These are phyloP conservation scores for Ophiosphaerella korrae DNA, from an alignment of 2,329 filamentous ascomycete species.

Conservation along the genomic window DNA sequence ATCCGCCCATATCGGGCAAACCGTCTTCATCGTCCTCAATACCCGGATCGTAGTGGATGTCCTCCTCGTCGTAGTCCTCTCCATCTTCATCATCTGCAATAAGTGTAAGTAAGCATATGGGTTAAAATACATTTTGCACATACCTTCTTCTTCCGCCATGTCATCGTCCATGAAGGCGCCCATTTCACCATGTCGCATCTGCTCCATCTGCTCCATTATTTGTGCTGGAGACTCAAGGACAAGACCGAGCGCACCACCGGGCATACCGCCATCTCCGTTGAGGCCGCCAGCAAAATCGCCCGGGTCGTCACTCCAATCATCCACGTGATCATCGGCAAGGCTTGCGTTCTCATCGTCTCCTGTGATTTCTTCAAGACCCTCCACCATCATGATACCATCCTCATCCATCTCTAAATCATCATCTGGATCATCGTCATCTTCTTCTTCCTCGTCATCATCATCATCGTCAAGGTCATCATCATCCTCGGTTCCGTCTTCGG, in stretches of 20 bases:
- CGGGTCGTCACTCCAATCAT: constrained; percentile 54
- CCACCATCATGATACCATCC: constrained; percentile 47
- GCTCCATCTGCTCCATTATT: constrained; percentile 46
- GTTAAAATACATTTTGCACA: constrained; percentile 45
- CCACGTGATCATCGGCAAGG: constrained; percentile 47
- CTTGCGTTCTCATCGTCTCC: constrained; percentile 56
- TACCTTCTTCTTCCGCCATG: constrained; percentile 60
- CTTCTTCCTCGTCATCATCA: constrained; percentile 43
- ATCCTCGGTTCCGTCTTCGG: constrained; percentile 59
- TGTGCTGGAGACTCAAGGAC: constrained; percentile 46
- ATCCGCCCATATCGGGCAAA: constrained; percentile 52
- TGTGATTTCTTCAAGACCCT: constrained; percentile 52
- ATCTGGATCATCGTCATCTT: constrained; percentile 54
- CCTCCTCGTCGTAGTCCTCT: constrained; percentile 71
- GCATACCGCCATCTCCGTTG: constrained; percentile 61
- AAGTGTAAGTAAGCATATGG: constrained; percentile 40
- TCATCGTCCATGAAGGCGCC: constrained; percentile 63
- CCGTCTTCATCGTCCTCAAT: constrained; percentile 55
- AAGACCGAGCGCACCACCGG: constrained; percentile 46
- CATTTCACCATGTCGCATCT: constrained; percentile 52
- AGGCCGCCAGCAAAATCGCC: constrained; percentile 49
- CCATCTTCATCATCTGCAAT: constrained; percentile 61
- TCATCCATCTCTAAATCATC: constrained; percentile 56
- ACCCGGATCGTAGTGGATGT: constrained; percentile 62
- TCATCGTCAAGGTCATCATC: constrained; percentile 55